These are phyloP conservation scores for Endoconidiophora polonica DNA, from an alignment of 2,329 filamentous ascomycete species.

Conservation along the genomic window DNA sequence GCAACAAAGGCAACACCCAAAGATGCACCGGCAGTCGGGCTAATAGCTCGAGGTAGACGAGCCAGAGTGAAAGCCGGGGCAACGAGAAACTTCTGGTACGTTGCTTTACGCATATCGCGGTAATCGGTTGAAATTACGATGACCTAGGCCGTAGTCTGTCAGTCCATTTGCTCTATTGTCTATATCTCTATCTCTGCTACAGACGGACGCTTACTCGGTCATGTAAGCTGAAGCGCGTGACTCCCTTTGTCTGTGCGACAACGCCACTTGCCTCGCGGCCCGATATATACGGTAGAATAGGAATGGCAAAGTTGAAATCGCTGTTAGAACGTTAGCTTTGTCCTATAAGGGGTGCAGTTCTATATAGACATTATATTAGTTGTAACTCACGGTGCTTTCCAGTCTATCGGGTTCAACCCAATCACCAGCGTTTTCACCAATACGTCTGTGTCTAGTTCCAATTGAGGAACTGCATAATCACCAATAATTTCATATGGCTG, in stretches of 20 bases:
- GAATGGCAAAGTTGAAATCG: conserved; percentile 55
- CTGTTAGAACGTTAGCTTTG: too few relatives aligned
- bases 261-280: conserved; percentile 53
- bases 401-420: conserved; percentile 62
- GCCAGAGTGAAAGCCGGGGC: conserved; percentile 49
- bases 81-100: conserved; percentile 54
- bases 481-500: conserved; percentile 2
- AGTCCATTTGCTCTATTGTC: not conserved
- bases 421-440: conserved; percentile 48
- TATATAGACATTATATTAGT: not conserved
- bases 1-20: conserved; percentile 58
- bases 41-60: conserved; percentile 37
- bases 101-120: conserved; percentile 52
- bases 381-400: conserved; percentile 48
- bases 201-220: conserved; percentile 28
- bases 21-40: conserved; percentile 39
- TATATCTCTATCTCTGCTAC: not conserved
- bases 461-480: not conserved
- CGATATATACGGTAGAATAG: conserved; percentile 49
- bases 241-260: conserved; percentile 30
- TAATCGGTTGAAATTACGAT: conserved; percentile 61
- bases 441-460: conserved; percentile 27
- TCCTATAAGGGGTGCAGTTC: conserved; percentile 22
- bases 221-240: conserved; percentile 30
- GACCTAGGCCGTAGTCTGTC: conserved; percentile 20